Evolutionary conservation across 331 rosid genomes (phyloP).

Genomic region (Quercus lobata): DNA sequence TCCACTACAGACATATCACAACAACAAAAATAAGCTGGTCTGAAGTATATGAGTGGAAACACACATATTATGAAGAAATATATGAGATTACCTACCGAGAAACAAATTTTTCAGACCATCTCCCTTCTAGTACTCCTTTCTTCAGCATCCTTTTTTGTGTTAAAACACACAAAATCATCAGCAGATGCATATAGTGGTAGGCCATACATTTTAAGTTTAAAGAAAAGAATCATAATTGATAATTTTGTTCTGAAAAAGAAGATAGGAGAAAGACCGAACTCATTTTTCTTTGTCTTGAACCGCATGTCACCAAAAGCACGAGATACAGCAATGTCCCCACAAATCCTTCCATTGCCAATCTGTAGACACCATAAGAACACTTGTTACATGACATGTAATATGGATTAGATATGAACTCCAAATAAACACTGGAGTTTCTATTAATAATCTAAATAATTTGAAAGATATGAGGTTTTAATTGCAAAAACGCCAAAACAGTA

Average conservation of each 20-base stretch:
- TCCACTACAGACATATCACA: neutral
- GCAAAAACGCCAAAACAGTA: neutral
- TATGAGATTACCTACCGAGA: slow-evolving; percentile 66
- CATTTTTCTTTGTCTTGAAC: slow-evolving; percentile 91
- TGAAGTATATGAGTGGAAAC: neutral
- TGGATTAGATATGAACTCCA: neutral
- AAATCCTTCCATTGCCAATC: slow-evolving; percentile 88
- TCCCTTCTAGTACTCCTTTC: slow-evolving; percentile 81
- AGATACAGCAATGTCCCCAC: slow-evolving; percentile 97
- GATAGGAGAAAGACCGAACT: slow-evolving; percentile 48
- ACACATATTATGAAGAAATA: slow-evolving; percentile 10
- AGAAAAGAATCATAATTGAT: slow-evolving; percentile 1
- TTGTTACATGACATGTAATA: slow-evolving; percentile 20
- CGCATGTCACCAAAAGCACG: slow-evolving; percentile 97
- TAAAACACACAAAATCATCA: slow-evolving; percentile 34
- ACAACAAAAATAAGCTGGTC: neutral
- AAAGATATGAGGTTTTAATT: neutral
- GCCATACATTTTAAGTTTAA: slow-evolving; percentile 12
- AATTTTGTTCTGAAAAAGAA: slow-evolving; percentile 8
- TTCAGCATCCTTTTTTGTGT: slow-evolving; percentile 68
- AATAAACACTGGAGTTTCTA: neutral
- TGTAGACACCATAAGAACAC: slow-evolving; percentile 31
- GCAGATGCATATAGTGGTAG: slow-evolving; percentile 9
- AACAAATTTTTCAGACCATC: slow-evolving; percentile 87
- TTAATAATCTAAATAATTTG: neutral